phyloP scores from a whole-genome alignment of 306 rosid genomes.

The Cyamopsis tetragonoloba region DNA sequence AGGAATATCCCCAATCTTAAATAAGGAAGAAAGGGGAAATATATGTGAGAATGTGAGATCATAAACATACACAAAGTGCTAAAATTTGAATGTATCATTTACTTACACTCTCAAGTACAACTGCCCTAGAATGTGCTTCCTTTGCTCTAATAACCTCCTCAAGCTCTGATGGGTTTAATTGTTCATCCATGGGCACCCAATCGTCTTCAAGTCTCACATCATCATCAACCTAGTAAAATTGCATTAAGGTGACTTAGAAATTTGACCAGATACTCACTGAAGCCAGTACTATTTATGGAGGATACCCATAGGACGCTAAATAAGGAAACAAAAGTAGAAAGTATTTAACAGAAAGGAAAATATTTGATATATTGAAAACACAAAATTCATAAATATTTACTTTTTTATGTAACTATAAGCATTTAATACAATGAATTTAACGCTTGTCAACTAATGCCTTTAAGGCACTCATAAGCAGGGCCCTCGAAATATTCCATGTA shows the following conservation, averaged over 20 bases:
- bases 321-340: no score
- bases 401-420: no score
- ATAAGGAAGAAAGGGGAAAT: constrained; percentile 18
- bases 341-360: no score
- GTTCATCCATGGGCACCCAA: constrained; percentile 96
- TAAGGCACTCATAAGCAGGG: no score
- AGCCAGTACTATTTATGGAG: no score
- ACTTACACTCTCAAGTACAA: constrained; percentile 96
- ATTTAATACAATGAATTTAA: no score
- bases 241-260: constrained; percentile 17
- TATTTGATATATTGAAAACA: no score
- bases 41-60: not conserved
- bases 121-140: constrained; percentile 92
- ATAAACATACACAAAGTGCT: not conserved
- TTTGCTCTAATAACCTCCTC: constrained; percentile 78
- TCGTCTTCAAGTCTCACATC: constrained; percentile 95
- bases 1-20: constrained; percentile 95
- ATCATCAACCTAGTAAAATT: constrained; percentile 59
- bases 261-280: constrained; percentile 17
- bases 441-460: no score
- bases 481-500: constrained; percentile 7
- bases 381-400: no score
- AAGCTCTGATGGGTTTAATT: constrained; percentile 66
- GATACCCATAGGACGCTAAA: no score
- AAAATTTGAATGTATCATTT: not conserved